These are phyloP conservation scores for Juncus inflexus DNA, from an alignment of 176 grass and related monocot genomes.

Conservation along the genomic window DNA sequence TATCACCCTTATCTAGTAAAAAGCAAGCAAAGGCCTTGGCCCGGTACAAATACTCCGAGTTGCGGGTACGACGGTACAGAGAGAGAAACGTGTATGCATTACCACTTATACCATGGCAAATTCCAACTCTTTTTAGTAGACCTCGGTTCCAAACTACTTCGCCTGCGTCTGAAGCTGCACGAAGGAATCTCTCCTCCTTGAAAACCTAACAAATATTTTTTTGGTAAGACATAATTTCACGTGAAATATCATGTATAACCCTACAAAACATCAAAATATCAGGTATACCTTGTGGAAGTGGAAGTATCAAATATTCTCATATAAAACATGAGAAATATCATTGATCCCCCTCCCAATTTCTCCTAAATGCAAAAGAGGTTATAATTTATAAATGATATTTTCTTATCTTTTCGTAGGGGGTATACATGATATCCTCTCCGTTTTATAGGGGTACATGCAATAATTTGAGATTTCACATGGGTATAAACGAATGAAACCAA, in stretches of 20 bases:
- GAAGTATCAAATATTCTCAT: no score
- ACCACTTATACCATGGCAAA: conserved; percentile 85
- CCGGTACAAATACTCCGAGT: conserved; percentile 57
- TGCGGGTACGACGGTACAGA: conserved; percentile 58
- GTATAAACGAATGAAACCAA: not conserved
- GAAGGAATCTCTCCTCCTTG: conserved; percentile 65
- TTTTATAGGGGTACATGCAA: not conserved
- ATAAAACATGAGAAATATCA: no score
- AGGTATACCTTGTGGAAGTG: no score
- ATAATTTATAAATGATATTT: conserved; percentile 3
- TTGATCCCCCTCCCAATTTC: no score
- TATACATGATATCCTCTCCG: not conserved
- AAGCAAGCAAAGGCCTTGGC: conserved; percentile 87
- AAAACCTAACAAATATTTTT: conserved; percentile 54
- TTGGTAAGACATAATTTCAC: not conserved
- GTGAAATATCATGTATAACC: no score
- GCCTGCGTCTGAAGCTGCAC: conserved; percentile 52
- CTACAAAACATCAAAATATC: no score
- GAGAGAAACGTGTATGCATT: conserved; percentile 71
- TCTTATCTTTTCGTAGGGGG: not conserved
- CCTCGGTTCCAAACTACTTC: conserved; percentile 89
- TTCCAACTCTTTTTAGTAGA: conserved; percentile 74
- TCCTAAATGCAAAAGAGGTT: not conserved
- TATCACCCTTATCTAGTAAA: conserved; percentile 55
- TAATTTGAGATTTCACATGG: not conserved